phyloP scores from a whole-genome alignment of 73 alveolate species.

The Paramecium primaurelia region DNA sequence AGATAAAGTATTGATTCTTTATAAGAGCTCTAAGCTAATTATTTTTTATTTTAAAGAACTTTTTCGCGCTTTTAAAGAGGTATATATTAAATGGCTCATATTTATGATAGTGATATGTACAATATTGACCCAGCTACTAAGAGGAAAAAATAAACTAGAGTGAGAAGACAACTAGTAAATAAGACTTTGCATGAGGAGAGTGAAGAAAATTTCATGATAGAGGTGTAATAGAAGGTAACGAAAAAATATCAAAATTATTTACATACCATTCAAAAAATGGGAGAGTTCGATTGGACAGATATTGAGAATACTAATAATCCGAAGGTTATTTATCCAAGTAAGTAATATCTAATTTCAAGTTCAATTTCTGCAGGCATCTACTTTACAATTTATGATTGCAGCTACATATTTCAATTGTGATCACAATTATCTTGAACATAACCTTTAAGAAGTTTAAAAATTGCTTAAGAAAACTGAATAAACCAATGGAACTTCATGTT shows the following conservation, averaged over 20 bases:
- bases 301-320: background rate
- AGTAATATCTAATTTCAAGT: background rate
- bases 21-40: background rate
- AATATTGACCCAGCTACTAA: slow-evolving; percentile 4
- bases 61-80: slow-evolving; percentile 42
- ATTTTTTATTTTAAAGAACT: slow-evolving; percentile 36
- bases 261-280: background rate
- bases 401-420: background rate
- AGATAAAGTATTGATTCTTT: background rate
- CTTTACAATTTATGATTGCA: slow-evolving; percentile 4
- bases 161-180: background rate
- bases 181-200: background rate
- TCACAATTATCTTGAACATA: background rate
- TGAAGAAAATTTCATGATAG: background rate
- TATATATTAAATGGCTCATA: background rate
- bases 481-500: background rate
- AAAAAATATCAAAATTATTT: slow-evolving; percentile 21
- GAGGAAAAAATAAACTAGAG: slow-evolving; percentile 18
- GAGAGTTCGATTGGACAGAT: slow-evolving; percentile 45
- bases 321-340: slow-evolving; percentile 35
- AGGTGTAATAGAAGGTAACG: background rate
- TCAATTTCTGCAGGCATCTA: background rate
- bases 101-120: background rate
- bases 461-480: background rate
- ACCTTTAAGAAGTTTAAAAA: background rate